Percentiles rank a stretch among this genome's conserved stretches.
Conservation (phyloP, 148 eudicot genomes). For the Rhododendron ovatum region DNA sequence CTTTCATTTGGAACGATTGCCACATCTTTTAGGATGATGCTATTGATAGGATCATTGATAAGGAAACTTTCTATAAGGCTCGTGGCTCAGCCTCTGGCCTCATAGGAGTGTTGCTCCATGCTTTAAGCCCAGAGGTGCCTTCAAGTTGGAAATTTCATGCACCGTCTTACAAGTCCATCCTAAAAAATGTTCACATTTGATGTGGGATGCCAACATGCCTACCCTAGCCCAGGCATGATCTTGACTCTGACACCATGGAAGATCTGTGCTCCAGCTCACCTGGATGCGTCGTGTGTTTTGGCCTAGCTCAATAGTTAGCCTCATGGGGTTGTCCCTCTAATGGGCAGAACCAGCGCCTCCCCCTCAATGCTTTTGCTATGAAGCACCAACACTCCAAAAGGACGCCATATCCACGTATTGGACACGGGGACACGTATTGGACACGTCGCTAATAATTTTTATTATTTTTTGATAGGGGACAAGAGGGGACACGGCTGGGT, state of each 20-base stretch:
- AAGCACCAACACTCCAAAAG: too few relatives aligned
- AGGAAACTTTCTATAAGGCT: neutral
- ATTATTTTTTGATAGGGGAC: too few relatives aligned
- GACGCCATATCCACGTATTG: too few relatives aligned
- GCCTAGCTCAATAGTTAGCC: constrained; percentile 1
- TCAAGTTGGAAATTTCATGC: neutral
- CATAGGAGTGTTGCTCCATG: neutral
- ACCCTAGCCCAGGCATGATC: neutral
- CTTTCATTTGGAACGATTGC: too few relatives aligned
- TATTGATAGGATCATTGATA: neutral
- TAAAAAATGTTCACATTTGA: neutral
- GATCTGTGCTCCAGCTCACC: neutral
- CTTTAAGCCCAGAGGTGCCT: neutral
- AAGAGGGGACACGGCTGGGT: too few relatives aligned
- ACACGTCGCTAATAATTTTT: too few relatives aligned
- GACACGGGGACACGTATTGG: too few relatives aligned
- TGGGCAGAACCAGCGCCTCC: neutral
- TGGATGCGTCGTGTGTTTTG: neutral
- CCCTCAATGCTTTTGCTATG: neutral
- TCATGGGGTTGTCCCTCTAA: neutral
- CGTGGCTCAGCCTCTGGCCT: neutral
- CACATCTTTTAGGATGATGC: neutral
- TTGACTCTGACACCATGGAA: neutral
- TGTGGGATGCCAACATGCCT: neutral
- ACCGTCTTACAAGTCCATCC: neutral